Base-by-base conservation (phyloP, 2,329 filamentous ascomycete species). In the Mycocentrospora acerina region DNA sequence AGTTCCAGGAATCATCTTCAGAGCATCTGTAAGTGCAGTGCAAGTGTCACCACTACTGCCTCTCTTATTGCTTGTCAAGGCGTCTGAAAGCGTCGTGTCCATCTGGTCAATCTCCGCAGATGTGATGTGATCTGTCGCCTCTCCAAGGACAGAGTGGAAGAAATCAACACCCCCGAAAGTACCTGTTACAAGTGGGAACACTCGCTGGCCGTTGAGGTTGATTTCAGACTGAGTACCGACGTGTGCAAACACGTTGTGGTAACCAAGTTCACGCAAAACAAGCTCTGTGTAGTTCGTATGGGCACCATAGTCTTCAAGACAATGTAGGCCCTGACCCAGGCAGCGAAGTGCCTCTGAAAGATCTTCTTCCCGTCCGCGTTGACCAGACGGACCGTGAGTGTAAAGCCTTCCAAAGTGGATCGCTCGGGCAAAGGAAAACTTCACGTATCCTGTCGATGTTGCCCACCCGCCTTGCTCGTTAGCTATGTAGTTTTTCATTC, bases 401-500 rank as follows among this genome's bases (percentile, higher is more conserved):
- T 73, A 76, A 42, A 72, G 43, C 15, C 73, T 60, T 7, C 73
- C 73, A 38, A 70, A 75, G 48, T 75, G 72, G 29, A 76, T 76
- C 15, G 67, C 68, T 35, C 73, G 67, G 16, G 69, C 62, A 32
- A 76, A 73, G 13, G 69, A 71, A 51, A 79, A 66, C 29, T 64
- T 68, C 43, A 95, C 77, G 59, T 91, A 96, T 26, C 87, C 90
- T 7, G 87, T 75, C 48, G 90, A 95, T 14, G 93, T 98, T 1
- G 90, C 88, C 87, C 90, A 96, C 27, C 81, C 79, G 4, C 90
- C 88, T 11, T 71, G 74, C 65, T 97, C 91, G 59, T 96, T 97
- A 44, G 91, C 83, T 53, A 98, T 97, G 67, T 98, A 98, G 66
- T 97, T 97, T 70, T 97, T 98, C 91, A 98, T 95, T n/a, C 90